These are phyloP conservation scores for Candida insectalens DNA, from an alignment of 805 yeast species.

Conservation along the genomic window DNA sequence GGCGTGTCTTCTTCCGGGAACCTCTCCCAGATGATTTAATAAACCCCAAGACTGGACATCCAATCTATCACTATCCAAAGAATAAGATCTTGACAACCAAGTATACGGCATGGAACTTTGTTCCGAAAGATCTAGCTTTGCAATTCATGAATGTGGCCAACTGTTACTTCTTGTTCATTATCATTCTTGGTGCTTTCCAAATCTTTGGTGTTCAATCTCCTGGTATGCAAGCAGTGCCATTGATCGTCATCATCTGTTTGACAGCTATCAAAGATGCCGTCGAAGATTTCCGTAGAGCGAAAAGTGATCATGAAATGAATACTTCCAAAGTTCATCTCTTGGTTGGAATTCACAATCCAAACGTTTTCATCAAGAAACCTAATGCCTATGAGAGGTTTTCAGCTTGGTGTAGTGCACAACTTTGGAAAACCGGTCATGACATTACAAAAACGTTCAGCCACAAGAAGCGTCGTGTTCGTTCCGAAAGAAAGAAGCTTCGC, in stretches of 20 bases:
- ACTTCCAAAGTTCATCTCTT: constrained; percentile 53
- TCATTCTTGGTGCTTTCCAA: constrained; percentile 49
- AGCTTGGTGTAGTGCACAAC: neutral
- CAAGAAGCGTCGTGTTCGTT: too few relatives aligned
- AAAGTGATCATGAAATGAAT: constrained; percentile 59
- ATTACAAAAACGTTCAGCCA: too few relatives aligned
- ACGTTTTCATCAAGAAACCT: constrained; percentile 27
- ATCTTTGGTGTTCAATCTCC: constrained; percentile 70
- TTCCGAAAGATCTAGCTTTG: constrained; percentile 44
- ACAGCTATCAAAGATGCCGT: constrained; percentile 72
- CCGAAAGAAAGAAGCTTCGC: too few relatives aligned
- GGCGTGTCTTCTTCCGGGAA: constrained; percentile 49
- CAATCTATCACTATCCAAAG: constrained; percentile 31
- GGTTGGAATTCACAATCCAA: constrained; percentile 44
- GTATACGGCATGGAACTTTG: constrained; percentile 47
- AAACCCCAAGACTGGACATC: constrained; percentile 46
- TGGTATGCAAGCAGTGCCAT: constrained; percentile 70
- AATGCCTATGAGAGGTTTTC: neutral
- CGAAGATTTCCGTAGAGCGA: constrained; percentile 62
- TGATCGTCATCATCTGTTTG: constrained; percentile 65
- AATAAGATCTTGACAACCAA: constrained; percentile 56
- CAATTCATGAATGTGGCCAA: constrained; percentile 56
- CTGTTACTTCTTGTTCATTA: constrained; percentile 43
- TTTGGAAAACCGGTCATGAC: constrained; percentile 1
- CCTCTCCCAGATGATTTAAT: constrained; percentile 49